Evolutionary conservation across 2,329 filamentous ascomycete species (phyloP), one percentile per base, ranked within the genome.

Genomic region (Neonectria sp.): DNA sequence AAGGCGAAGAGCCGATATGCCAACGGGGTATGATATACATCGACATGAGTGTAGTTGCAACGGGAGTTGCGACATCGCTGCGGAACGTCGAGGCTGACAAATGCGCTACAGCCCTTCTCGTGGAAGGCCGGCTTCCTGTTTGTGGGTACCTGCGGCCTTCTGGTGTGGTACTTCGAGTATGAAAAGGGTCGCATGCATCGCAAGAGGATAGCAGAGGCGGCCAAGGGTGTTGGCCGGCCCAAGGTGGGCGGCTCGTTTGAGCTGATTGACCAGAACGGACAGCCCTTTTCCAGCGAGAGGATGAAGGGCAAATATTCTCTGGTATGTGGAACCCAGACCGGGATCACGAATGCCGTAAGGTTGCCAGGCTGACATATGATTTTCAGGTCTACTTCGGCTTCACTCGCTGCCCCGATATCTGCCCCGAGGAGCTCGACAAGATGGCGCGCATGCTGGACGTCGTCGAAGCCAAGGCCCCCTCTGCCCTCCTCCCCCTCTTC

Each of bases 401-500:
- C 87, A 95, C 94, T 9, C 95, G 98, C 82, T 99, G 96, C 80
- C 96, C 96, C 27, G 96, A 99, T 80, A 99, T 99, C 79, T 99
- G 96, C 85, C 96, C 96, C 37, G 96, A 99, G 78, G 96, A 99
- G 83, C 92, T 99, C 76, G 96, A 99, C 85, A 99, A 99, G 86
- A 98, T 99, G 95, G 93, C 95, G n/a, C 87, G 88, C 65, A 97
- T 98, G 90, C 92, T 97, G 78, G 95, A 99, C 78, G 85, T 89
- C 7, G 87, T 92, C 51, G 84, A 90, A 73, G 83, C 83, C 56
- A 82, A 86, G 74, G 76, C 78, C 5, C 85, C 88, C 52, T 82
- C 81, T 63, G 75, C 86, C 56, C 83, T 98, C 72, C 85, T 91
- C 33, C 94, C 95, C 31, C 87, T 99, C 65, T 98, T 99, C 82